Base-by-base conservation (phyloP, 1,284 basidiomycete genomes). In the Moesziomyces sp. region DNA sequence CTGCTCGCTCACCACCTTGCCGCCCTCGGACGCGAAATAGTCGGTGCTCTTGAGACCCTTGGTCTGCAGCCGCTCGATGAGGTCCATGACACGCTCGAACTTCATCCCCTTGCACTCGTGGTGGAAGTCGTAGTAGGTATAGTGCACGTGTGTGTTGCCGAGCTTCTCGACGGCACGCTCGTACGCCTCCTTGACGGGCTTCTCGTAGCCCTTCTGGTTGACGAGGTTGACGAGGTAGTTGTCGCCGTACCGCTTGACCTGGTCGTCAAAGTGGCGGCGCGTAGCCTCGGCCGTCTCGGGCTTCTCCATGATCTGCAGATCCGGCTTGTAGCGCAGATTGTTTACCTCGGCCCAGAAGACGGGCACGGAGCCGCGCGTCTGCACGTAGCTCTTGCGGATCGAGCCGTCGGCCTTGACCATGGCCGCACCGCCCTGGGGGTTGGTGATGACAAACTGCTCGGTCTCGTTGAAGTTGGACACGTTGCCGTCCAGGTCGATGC, bases 71-170 rank as follows among this genome's bases (percentile, higher is more conserved):
- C 88, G 88, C 61, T 93, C 92, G 44, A 97, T 88, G 44, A 99
- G 88, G 18, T 93, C 85, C 69, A 89, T 90, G 74, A 99, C 93
- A 51, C 93, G 89, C 82, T 99, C 93, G 89, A 94, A 99, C 60
- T 93, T 91, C 91, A 99, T 93, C 43, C 92, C 89, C 83, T 91
- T 93, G 88, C 96, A 98, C 85, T 98, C 94, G 77, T 90, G 91
- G 85, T 98, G 96, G 87, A 99, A 99, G 85, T 99, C 97, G 83
- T 97, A 99, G 87, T 98, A 97, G 69, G 92, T 88, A 84, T 99
- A 99, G 81, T 90, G 90, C 53, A 94, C 90, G 50, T 89, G 87
- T 6, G 89, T 87, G 35, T 91, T 78, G 68, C 89, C 87, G 52
- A 90, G 85, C 71, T 84, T 82, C n/a, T 84, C 85, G 42, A 97